Conservation (phyloP, 106 monocot genomes). For the Agapanthus africanus region DNA sequence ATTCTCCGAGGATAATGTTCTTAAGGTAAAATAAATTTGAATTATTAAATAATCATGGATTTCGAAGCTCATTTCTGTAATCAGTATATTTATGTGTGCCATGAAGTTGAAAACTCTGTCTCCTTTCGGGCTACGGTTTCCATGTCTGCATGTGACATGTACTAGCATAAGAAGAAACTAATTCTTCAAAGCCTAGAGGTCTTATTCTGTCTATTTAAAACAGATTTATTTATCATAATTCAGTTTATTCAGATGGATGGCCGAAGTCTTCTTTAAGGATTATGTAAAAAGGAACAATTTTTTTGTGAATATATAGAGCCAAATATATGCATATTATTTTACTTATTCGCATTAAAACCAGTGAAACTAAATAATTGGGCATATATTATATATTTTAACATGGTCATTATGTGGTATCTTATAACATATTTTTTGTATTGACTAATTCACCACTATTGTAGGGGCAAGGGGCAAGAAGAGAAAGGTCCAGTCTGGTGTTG, state of each 20-base stretch:
- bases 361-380: background rate
- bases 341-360: background rate
- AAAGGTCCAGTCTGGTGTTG: slow-evolving; percentile 44
- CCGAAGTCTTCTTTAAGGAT: background rate
- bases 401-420: background rate
- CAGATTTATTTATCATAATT: too few relatives aligned
- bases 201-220: background rate
- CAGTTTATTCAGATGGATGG: background rate
- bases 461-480: slow-evolving; percentile 55
- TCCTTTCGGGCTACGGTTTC: too few relatives aligned
- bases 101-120: too few relatives aligned
- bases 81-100: background rate
- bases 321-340: background rate
- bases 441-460: background rate
- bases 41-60: too few relatives aligned
- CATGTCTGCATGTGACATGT: background rate
- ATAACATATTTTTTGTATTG: background rate
- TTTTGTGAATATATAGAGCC: background rate
- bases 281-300: background rate
- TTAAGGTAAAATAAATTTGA: too few relatives aligned
- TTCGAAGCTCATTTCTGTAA: too few relatives aligned
- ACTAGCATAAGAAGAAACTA: background rate
- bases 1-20: too few relatives aligned
- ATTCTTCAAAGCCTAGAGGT: background rate
- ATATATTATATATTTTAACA: background rate